Evolutionary conservation across 257 asterid genomes (phyloP), one percentile per base, ranked within the genome.

Genomic region (Marsdenia floribunda): DNA sequence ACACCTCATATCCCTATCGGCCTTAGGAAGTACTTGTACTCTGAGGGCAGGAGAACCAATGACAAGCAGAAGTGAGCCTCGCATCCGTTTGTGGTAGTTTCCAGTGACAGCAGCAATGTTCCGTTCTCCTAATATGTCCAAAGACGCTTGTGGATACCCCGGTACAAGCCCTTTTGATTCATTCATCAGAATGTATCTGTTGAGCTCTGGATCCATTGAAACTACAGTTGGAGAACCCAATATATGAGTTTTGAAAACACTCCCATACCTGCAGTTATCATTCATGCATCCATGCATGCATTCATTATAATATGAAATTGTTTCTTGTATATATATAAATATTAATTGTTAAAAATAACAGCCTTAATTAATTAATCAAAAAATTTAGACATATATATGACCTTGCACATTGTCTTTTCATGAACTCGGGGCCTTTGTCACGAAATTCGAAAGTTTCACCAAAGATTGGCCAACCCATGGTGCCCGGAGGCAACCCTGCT

Each of bases 101-200:
- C 99, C 99, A 76, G 80, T 89, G n/a, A 90, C 85, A 64, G 96
- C 93, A 78, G 91, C 92, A 74, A 94, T 92, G 78, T 92, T 92
- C 75, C 90, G 82, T 81, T 88, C 85, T 16, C 99, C 99, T 66
- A 94, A 77, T 53, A 94, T 87, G 79, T 92, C 97, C 21, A 90
- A 22, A 85, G 87, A 81, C 3, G 98, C 90, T 67, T 89, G 93
- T 0, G 98, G 97, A 80, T 93, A 93, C 29, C 98, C 97, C 46
- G 97, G 97, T 29, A 91, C 88, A 55, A 93, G 87, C 64, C 98
- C 98, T 78, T 89, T 88, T 72, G 96, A 90, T 77, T 91, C 98
- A 69, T 89, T 91, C 80, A 82, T 75, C 12, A 94, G 78, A 58
- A 94, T 90, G 65, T 91, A 91, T 82, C 89, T 83, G 82, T 94